A percentile compares a stretch with the other conserved stretches of the same genome.
phyloP scores from a whole-genome alignment of 495 filamentous ascomycete species.

The Neurospora tetraspora region DNA sequence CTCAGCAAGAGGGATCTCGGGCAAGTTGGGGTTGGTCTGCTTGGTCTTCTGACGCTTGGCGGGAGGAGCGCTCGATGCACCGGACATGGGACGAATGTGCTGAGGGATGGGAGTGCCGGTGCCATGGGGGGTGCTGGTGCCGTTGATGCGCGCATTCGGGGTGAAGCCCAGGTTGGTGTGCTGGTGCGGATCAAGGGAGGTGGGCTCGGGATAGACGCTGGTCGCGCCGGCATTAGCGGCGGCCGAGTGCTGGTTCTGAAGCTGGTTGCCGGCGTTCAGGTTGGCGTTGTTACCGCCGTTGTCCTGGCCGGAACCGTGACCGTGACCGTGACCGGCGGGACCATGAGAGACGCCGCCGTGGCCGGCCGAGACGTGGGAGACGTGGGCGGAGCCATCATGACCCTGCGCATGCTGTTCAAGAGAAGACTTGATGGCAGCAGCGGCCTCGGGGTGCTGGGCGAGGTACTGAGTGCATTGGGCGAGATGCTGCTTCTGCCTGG shows the following conservation, averaged over 20 bases:
- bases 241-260: background rate
- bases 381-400: background rate
- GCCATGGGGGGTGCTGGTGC: conserved; percentile 15
- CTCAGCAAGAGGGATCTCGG: conserved; percentile 18
- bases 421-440: conserved; percentile 6
- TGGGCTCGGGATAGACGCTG: conserved; percentile 1
- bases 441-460: conserved; percentile 16
- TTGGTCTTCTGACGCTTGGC: conserved; percentile 19
- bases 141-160: conserved; percentile 22
- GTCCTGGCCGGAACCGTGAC: background rate
- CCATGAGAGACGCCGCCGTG: background rate
- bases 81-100: conserved; percentile 7
- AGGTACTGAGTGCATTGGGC: conserved; percentile 16
- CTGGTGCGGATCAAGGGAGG: background rate
- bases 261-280: background rate
- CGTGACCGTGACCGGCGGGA: background rate
- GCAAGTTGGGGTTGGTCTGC: conserved; percentile 3
- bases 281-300: background rate
- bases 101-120: conserved; percentile 15
- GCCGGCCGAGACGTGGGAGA: background rate
- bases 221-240: conserved; percentile 1
- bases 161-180: conserved; percentile 16
- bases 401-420: background rate
- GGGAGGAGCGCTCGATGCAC: conserved; percentile 12
- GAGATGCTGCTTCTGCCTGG: conserved; percentile 23